Conservation (phyloP, 73 alveolate species). For the Tetrahymena malaccensis region DNA sequence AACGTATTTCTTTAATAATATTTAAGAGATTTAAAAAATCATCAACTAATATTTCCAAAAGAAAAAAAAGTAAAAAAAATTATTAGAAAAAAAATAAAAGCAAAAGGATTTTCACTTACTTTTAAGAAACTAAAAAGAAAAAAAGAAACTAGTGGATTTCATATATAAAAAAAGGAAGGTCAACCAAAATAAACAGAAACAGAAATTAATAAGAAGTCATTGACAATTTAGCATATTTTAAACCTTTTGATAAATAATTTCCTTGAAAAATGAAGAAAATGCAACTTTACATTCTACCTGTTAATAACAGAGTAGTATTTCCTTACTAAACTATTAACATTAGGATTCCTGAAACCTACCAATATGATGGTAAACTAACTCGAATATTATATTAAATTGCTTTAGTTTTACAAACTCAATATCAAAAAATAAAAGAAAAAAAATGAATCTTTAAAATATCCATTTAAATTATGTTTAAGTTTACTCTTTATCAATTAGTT, state of each 20-base stretch:
- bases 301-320: slow-evolving; percentile 2
- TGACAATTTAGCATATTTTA: neutral
- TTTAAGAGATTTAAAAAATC: neutral
- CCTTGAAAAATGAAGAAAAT: slow-evolving; percentile 24
- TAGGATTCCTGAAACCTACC: slow-evolving; percentile 12
- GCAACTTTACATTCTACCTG: slow-evolving; percentile 26
- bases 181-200: neutral
- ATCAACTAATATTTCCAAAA: neutral
- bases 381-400: neutral
- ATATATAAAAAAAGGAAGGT: neutral
- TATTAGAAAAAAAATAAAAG: neutral
- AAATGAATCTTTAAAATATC: neutral
- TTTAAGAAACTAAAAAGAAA: neutral
- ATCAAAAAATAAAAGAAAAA: neutral
- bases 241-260: neutral
- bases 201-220: neutral
- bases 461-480: neutral
- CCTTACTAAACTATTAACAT: slow-evolving; percentile 26
- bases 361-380: slow-evolving; percentile 8
- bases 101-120: neutral
- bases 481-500: neutral
- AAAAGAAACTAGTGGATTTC: neutral
- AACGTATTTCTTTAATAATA: neutral
- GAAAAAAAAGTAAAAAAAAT: neutral
- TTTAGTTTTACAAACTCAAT: neutral